Conservation (phyloP, 164 flowering plant genomes). For the Stephania cephalantha region DNA sequence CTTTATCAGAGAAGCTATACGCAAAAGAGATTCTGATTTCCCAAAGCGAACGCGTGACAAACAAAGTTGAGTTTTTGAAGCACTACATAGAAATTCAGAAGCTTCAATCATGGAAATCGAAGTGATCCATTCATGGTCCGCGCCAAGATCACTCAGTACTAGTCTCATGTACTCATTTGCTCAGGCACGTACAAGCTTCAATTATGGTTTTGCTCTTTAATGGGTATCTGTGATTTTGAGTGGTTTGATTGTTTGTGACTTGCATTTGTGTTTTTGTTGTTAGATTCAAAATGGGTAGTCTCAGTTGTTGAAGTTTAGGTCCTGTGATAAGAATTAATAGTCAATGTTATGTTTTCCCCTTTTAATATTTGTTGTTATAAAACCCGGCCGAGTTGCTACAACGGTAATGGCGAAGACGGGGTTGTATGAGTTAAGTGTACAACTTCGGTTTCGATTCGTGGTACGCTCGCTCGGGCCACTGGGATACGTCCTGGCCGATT, state of each 20-base stretch:
- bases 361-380: no score
- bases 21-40: no score
- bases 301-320: neutral
- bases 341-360: no score
- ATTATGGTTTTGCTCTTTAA: neutral
- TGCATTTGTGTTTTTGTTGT: neutral
- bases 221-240: neutral
- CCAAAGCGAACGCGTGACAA: no score
- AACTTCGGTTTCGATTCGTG: no score
- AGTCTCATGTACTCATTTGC: slow-evolving; percentile 92
- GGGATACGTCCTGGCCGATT: no score
- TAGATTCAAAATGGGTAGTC: neutral
- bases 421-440: no score
- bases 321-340: neutral
- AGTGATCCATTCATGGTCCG: slow-evolving; percentile 86
- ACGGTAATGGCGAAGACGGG: no score
- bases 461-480: no score
- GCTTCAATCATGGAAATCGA: slow-evolving; percentile 32
- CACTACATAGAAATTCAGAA: neutral
- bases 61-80: neutral
- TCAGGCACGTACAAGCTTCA: slow-evolving; percentile 52
- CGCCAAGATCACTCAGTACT: slow-evolving; percentile 89
- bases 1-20: no score
- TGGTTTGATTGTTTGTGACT: neutral
- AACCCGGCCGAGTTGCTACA: no score